A percentile compares a stretch with the other conserved stretches of the same genome.
Evolutionary conservation across 2,329 filamentous ascomycete genomes (phyloP).

Genomic region (Epichloe scottii): DNA sequence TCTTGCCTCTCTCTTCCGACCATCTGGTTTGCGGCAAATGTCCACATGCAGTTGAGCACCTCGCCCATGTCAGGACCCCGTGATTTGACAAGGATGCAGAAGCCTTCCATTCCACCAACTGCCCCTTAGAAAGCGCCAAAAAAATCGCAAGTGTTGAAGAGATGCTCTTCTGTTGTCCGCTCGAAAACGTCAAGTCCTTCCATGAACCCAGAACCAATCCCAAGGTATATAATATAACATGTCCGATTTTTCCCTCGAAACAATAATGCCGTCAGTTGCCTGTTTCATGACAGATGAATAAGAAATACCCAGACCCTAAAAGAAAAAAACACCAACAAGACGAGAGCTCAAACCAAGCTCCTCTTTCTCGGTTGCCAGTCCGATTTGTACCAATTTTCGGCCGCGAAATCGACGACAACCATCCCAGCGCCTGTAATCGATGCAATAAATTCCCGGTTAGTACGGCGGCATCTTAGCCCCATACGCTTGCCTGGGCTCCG

Average conservation of each 20-base stretch:
- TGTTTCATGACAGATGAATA: conserved; percentile 4
- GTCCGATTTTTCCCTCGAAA: conserved; percentile 9
- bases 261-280: conserved; percentile 10
- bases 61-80: conserved; percentile 10
- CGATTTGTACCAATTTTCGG: not conserved
- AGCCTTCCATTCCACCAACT: not conserved
- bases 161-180: conserved; percentile 7
- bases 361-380: conserved; percentile 13
- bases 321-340: conserved; percentile 4
- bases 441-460: not conserved
- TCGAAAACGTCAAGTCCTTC: conserved; percentile 5
- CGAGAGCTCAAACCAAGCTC: conserved; percentile 4
- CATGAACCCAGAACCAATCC: conserved; percentile 8
- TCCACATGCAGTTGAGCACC: conserved; percentile 5
- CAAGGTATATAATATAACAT: conserved; percentile 13
- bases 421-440: conserved; percentile 5
- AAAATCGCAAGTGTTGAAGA: conserved; percentile 9
- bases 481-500: conserved; percentile 84
- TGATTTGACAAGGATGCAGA: conserved; percentile 9
- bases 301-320: conserved; percentile 5
- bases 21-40: not conserved
- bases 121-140: conserved; percentile 1
- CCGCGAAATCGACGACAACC: conserved; percentile 4
- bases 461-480: conserved; percentile 48
- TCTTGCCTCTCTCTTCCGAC: not conserved